Evolutionary conservation across 176 grass and related monocot genomes (phyloP).

Genomic region (Oryza glumipatula): DNA sequence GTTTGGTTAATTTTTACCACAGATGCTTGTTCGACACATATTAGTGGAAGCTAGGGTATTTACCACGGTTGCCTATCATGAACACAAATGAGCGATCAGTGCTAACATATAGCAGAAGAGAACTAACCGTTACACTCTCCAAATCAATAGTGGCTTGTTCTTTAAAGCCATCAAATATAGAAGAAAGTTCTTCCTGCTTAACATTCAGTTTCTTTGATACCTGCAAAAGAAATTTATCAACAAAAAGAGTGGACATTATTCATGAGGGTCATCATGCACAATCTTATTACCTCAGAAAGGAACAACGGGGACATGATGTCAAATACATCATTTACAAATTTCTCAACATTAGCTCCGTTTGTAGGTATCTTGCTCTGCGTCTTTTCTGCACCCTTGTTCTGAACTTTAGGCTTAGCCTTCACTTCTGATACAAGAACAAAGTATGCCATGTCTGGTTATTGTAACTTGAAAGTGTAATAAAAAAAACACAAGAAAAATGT

Average conservation of each 20-base stretch:
- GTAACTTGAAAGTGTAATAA: slow-evolving; percentile 26
- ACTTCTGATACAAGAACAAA: slow-evolving; percentile 51
- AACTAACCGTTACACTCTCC: slow-evolving; percentile 64
- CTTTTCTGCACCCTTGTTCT: slow-evolving; percentile 49
- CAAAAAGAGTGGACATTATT: slow-evolving; percentile 8
- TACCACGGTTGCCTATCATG: background rate
- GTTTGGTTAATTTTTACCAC: background rate
- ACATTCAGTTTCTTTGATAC: slow-evolving; percentile 66
- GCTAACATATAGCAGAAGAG: slow-evolving; percentile 23
- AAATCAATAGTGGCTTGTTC: slow-evolving; percentile 55
- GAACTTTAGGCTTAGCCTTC: slow-evolving; percentile 50
- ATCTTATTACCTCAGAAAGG: slow-evolving; percentile 63
- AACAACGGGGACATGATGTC: slow-evolving; percentile 61
- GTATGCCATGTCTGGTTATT: slow-evolving; percentile 11
- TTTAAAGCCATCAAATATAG: slow-evolving; percentile 51
- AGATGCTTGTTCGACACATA: background rate
- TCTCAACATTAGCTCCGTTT: slow-evolving; percentile 50
- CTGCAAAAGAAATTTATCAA: slow-evolving; percentile 56
- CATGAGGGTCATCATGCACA: slow-evolving; percentile 25
- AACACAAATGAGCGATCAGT: slow-evolving; percentile 3
- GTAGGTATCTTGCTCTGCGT: slow-evolving; percentile 42
- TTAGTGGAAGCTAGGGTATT: slow-evolving; percentile 14
- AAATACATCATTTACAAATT: slow-evolving; percentile 72
- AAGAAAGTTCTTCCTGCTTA: slow-evolving; percentile 46
- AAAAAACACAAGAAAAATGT: slow-evolving; percentile 10